Percentiles rank a stretch among this genome's conserved stretches.
These are phyloP conservation scores for Diaporthe vaccinii DNA, from an alignment of 2,329 filamentous ascomycete species.

Conservation along the genomic window DNA sequence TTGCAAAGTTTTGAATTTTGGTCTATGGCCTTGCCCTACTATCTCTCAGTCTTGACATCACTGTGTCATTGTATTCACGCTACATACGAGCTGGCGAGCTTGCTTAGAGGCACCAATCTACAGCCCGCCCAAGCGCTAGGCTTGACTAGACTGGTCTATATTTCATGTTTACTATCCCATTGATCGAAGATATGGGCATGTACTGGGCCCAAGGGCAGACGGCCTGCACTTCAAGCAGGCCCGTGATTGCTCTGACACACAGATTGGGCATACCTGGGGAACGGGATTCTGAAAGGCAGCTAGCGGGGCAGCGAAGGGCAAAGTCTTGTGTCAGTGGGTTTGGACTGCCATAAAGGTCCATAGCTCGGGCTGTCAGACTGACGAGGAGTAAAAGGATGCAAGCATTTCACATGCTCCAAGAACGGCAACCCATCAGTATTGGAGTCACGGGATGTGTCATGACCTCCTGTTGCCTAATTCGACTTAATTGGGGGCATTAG, in stretches of 20 bases:
- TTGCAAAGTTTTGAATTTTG: no score
- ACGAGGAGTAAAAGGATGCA: no score
- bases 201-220: background rate
- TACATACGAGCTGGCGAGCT: background rate
- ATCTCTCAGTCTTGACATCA: background rate
- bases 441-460: background rate
- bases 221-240: background rate
- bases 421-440: background rate
- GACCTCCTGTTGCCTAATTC: background rate
- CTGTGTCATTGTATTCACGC: background rate
- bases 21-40: background rate
- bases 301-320: background rate
- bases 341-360: background rate
- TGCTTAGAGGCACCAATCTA: background rate
- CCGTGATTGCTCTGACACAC: slow-evolving; percentile 13
- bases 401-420: background rate
- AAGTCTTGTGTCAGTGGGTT: background rate
- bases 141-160: background rate
- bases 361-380: background rate
- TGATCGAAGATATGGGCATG: background rate
- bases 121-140: background rate
- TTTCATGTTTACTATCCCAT: background rate
- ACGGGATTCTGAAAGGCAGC: no score
- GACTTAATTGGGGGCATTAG: no score
- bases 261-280: no score